Evolutionary conservation across 2,329 filamentous ascomycete species (phyloP).

Genomic region (Fusarium sp.): DNA sequence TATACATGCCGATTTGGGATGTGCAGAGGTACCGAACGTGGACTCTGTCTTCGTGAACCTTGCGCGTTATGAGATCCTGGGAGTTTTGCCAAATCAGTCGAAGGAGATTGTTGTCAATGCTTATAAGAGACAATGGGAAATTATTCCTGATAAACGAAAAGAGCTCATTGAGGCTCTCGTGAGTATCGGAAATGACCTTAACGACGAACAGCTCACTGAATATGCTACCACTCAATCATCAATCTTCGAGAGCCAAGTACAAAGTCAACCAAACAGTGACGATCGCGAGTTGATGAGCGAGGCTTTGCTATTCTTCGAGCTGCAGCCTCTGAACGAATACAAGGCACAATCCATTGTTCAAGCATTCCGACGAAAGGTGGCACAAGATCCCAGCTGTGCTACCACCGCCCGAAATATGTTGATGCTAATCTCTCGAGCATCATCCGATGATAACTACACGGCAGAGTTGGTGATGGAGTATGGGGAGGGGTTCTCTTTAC

Average conservation of each 20-base stretch:
- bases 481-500: constrained; percentile 48
- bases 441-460: constrained; percentile 48
- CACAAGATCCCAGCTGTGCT: constrained; percentile 44
- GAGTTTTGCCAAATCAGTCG: constrained; percentile 48
- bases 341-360: constrained; percentile 46
- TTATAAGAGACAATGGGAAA: constrained; percentile 53
- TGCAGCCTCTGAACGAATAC: constrained; percentile 48
- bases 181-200: constrained; percentile 47
- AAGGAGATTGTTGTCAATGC: constrained; percentile 49
- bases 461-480: constrained; percentile 46
- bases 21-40: constrained; percentile 42
- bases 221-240: constrained; percentile 51
- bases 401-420: constrained; percentile 46
- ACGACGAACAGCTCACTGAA: constrained; percentile 47
- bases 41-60: constrained; percentile 42
- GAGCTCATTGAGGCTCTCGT: constrained; percentile 46
- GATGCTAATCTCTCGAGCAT: constrained; percentile 45
- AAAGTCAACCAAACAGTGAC: constrained; percentile 39
- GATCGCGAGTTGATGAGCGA: constrained; percentile 45
- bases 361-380: constrained; percentile 48
- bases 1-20: constrained; percentile 46
- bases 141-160: constrained; percentile 43
- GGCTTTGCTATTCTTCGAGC: constrained; percentile 46
- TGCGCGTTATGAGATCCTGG: constrained; percentile 48
- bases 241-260: constrained; percentile 48